Evolutionary conservation across 1,284 basidiomycete species (phyloP).

Genomic region (Pascua sp.): DNA sequence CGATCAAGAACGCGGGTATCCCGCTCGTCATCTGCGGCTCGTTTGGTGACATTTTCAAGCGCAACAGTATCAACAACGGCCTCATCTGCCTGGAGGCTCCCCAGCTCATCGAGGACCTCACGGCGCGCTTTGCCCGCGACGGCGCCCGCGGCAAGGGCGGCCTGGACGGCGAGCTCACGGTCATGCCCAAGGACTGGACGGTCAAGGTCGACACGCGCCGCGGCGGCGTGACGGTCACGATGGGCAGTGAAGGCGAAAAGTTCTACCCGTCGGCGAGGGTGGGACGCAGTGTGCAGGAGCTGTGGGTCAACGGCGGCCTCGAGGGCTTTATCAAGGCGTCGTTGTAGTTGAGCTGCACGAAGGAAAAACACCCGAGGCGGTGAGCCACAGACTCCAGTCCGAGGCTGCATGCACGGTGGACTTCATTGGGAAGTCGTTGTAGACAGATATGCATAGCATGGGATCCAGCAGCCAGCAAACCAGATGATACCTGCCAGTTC

Average conservation of each 20-base stretch:
- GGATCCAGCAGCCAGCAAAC: no score
- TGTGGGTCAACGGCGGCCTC: slow-evolving; percentile 57
- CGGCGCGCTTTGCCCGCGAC: slow-evolving; percentile 66
- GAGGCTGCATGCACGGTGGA: no score
- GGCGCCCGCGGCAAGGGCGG: slow-evolving; percentile 73
- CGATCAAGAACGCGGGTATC: slow-evolving; percentile 88
- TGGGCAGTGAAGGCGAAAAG: slow-evolving; percentile 53
- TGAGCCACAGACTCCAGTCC: no score
- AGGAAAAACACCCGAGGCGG: no score
- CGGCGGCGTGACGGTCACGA: slow-evolving; percentile 61
- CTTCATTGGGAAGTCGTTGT: no score
- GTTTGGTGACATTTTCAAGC: slow-evolving; percentile 99
- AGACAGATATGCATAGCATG: no score
- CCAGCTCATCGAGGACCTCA: slow-evolving; percentile 81
- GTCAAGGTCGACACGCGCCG: slow-evolving; percentile 67
- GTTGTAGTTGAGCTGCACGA: slow-evolving; percentile 30
- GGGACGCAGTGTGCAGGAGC: slow-evolving; percentile 86
- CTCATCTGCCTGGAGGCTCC: slow-evolving; percentile 92
- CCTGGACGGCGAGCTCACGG: slow-evolving; percentile 71
- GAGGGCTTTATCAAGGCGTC: slow-evolving; percentile 55
- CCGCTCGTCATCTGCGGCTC: slow-evolving; percentile 92
- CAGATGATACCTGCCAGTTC: no score
- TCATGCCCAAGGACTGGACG: slow-evolving; percentile 61
- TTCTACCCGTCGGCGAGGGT: slow-evolving; percentile 69
- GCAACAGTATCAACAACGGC: slow-evolving; percentile 98